phyloP scores from a whole-genome alignment of 2,329 filamentous ascomycete species.

The Fusarium algeriense region DNA sequence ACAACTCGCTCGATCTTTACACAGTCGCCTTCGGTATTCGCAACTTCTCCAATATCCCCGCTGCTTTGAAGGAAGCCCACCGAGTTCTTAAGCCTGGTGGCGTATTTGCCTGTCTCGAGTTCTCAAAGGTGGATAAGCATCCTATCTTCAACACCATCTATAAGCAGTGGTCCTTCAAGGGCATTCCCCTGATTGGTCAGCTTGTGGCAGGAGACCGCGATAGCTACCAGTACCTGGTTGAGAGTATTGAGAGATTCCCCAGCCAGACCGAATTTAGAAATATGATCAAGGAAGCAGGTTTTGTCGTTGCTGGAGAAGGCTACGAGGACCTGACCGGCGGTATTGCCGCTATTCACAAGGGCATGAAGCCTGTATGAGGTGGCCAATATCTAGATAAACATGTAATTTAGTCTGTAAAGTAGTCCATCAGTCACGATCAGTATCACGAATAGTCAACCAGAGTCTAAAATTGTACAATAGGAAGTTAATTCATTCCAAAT shows the following conservation, averaged over 20 bases:
- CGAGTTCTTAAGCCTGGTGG: constrained; percentile 93
- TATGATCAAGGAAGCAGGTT: constrained; percentile 88
- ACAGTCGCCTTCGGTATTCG: constrained; percentile 98
- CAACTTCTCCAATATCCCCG: constrained; percentile 94
- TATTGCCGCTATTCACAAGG: constrained; percentile 96
- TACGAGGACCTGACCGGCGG: constrained; percentile 94
- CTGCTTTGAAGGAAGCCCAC: constrained; percentile 84
- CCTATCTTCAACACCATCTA: constrained; percentile 86
- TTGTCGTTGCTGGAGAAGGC: constrained; percentile 82
- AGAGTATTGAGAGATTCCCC: constrained; percentile 96
- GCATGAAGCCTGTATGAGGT: constrained; percentile 78
- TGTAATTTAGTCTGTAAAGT: constrained; percentile 44
- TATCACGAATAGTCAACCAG: constrained; percentile 27
- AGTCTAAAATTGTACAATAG: constrained; percentile 43
- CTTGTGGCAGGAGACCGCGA: constrained; percentile 93
- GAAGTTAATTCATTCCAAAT: constrained; percentile 43
- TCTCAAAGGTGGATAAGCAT: constrained; percentile 83
- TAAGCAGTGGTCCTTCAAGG: constrained; percentile 94
- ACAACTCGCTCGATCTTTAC: constrained; percentile 88
- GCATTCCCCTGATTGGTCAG: constrained; percentile 95
- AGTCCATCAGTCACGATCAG: constrained; percentile 20
- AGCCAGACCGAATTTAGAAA: constrained; percentile 84
- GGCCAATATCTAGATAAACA: constrained; percentile 10
- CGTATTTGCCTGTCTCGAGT: constrained; percentile 96
- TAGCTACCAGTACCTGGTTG: constrained; percentile 98